Percentiles rank a stretch among this genome's conserved stretches.
Evolutionary conservation across 257 asterid species (phyloP).

Genomic region (Primulina eburnea): DNA sequence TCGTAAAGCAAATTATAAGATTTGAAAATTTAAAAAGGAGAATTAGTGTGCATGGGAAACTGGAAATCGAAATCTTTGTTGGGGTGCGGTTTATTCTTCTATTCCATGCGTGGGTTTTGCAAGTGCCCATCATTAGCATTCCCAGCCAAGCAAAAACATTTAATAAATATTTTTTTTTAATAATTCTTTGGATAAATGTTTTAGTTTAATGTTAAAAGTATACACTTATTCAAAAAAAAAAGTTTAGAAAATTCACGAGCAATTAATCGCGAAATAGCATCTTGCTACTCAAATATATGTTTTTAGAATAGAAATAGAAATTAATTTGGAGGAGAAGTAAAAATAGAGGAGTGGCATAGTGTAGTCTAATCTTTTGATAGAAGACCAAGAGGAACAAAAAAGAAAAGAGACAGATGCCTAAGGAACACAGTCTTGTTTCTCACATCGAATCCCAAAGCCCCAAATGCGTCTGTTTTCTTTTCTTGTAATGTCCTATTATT

Average conservation of each 20-base stretch:
- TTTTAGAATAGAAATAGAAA: not conserved
- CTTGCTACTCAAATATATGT: too few relatives aligned
- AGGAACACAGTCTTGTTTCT: slow-evolving; percentile 22
- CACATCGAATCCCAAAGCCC: slow-evolving; percentile 32
- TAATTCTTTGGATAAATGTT: too few relatives aligned
- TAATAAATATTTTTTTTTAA: too few relatives aligned
- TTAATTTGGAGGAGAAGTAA: not conserved
- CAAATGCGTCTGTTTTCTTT: slow-evolving; percentile 27
- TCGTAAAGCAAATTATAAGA: too few relatives aligned
- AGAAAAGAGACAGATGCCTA: slow-evolving; percentile 6
- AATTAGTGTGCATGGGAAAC: not conserved
- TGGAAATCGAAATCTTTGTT: not conserved
- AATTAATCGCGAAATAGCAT: too few relatives aligned
- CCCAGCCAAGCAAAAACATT: too few relatives aligned
- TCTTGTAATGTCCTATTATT: slow-evolving; percentile 29
- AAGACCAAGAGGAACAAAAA: slow-evolving; percentile 42
- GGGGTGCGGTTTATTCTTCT: not conserved
- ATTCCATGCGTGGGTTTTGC: not conserved
- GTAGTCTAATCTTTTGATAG: slow-evolving; percentile 39
- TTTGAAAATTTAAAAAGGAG: too few relatives aligned
- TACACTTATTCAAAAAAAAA: too few relatives aligned
- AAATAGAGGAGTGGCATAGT: slow-evolving; percentile 21
- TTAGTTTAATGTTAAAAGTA: too few relatives aligned
- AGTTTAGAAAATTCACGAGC: too few relatives aligned
- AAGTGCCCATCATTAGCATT: too few relatives aligned